Base-by-base conservation (phyloP, 169 alveolate species). In the Eimeria necatrix region DNA sequence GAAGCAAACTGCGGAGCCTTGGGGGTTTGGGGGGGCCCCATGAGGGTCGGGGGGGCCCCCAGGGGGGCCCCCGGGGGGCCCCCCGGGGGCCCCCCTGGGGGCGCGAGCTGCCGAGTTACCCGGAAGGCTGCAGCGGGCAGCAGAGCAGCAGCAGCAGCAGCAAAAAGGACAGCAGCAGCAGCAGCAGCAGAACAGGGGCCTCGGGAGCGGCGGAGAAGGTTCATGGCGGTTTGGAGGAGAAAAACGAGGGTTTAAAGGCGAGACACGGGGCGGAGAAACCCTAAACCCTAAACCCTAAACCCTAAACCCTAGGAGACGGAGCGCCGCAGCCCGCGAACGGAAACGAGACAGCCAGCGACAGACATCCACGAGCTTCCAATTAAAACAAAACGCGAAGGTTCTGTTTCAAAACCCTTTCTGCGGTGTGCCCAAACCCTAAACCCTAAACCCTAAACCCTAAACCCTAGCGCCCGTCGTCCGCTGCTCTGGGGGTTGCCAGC, bases 241-340 rank as follows among this genome's bases (percentile, higher is more conserved):
- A 9, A 64, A 64, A 8, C 9, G 18, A 68, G 49, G 78, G 78
- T 68, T 68, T 68, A 3, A 22, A 6, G 22, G 3, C 41, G 41
- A n/a, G 26, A 68, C 78, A 68, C 78, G 26, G 51, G 8, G 26
- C 8, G n/a, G 14, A 5, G 3, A 68, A 22, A 68, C 78, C 49
- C 49, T 68, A 68, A 68, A 68, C 78, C 78, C 78, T 68, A 68
- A 68, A 68, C 78, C 78, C 78, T 68, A 68, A 68, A 68, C 78
- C 78, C 78, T 68, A 68, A 61, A 61, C 73, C 73, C 73, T 61
- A 32, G 41, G 41, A 32, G 41, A 32, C 41, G 41, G 41, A 32
- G 41, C 41, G 41, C 41, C 41, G 41, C 41, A 32, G 41, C 41
- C 41, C 41, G 41, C 3, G 41, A 32, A 32, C 41, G 2, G 2